phyloP scores from a whole-genome alignment of 495 filamentous ascomycete species.

The Hyaloscypha variabilis region DNA sequence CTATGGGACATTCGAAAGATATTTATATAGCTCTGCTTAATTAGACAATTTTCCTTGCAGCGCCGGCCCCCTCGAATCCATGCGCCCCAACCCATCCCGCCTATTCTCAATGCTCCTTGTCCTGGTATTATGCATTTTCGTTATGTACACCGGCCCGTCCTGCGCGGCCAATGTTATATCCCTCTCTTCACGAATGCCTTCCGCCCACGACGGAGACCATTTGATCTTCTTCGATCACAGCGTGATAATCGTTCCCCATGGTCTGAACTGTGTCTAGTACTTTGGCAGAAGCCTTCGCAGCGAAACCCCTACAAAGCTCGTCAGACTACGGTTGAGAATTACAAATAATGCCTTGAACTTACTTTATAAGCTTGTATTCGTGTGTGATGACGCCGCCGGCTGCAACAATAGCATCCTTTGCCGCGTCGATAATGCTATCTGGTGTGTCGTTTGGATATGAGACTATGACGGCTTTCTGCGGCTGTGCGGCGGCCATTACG shows the following conservation, averaged over 20 bases:
- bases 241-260: constrained; percentile 63
- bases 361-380: constrained; percentile 61
- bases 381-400: constrained; percentile 65
- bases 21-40: no score
- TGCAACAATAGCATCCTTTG: constrained; percentile 68
- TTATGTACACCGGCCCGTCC: neutral
- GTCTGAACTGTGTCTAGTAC: constrained; percentile 71
- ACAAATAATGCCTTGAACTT: constrained; percentile 18
- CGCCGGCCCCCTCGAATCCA: neutral
- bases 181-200: neutral
- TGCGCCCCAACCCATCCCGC: neutral
- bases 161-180: neutral
- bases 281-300: constrained; percentile 68
- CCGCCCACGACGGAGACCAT: constrained; percentile 42
- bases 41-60: no score
- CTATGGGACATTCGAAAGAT: no score
- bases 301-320: constrained; percentile 65
- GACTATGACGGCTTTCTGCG: constrained; percentile 75
- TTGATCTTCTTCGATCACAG: constrained; percentile 77
- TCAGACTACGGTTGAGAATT: no score
- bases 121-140: neutral
- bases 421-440: constrained; percentile 64
- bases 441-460: constrained; percentile 77
- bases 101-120: neutral
- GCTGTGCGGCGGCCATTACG: constrained; percentile 55